Evolutionary conservation across 129 eudicot genomes (phyloP), one percentile per base, ranked within the genome.

Genomic region (Flaveria sonorensis): DNA sequence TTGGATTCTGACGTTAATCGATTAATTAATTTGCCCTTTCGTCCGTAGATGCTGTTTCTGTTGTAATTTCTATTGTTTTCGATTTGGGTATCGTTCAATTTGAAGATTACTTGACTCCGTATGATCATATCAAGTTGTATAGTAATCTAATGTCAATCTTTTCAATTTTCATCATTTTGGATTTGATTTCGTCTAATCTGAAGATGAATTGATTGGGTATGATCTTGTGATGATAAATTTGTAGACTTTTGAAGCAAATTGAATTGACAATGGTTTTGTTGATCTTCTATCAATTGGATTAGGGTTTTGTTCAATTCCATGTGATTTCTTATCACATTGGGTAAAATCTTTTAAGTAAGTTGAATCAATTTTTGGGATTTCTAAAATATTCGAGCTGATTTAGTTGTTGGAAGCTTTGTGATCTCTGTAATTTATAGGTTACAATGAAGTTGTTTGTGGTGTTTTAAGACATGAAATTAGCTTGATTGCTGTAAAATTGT

Each of bases 361-460:
- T 45, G 50, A 10, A 45, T 45, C 50, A 45, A 0, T 45, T 65
- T 65, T 16, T 18, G 43, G 20, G 68, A 13, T 62, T 62, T 30
- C 4, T 62, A 28, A 62, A 55, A 19, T 39, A 20, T 3, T 9
- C 4, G 21, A 47, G 74, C 12, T 23, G 48, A 19, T 70, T 7
- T 70, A 15, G 65, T 30, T 71, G 18, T 52, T 71, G 15, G 48
- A 10, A 59, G 78, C 40, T 43, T 45, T 57, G 11, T 39, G 1
- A 19, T 73, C 39, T 73, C 40, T 36, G 21, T 11, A 7, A 28
- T 75, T 36, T 75, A 19, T 63, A 60, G 79, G 61, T 45, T 75
- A 75, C 47, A 28, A 23, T 61, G 46, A 32, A 47, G 39, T 46
- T 63, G 36, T 14, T 30, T 28, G 12, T 72, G 47, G 36, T 55